Conservation (phyloP, 441 rosid genomes). For the Gossypium lobatum region DNA sequence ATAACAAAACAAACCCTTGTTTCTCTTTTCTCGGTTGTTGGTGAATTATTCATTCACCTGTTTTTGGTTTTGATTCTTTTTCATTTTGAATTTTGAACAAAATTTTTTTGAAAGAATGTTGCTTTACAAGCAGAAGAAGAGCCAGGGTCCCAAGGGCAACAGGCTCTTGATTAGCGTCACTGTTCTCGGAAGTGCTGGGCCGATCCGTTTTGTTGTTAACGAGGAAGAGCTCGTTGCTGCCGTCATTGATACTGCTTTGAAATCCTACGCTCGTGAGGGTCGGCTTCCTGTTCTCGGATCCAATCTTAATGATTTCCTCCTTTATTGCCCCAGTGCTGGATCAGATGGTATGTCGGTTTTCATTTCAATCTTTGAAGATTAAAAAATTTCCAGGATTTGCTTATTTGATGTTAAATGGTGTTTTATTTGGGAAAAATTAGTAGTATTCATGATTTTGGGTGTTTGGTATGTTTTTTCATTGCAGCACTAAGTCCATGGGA, state of each 20-base stretch:
- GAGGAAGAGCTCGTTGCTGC: slow-evolving; percentile 65
- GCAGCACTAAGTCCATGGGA: slow-evolving; percentile 71
- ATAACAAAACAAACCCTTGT: not conserved
- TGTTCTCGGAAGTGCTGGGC: slow-evolving; percentile 91
- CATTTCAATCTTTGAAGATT: not conserved
- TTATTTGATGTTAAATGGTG: not conserved
- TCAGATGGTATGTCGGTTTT: slow-evolving; percentile 45
- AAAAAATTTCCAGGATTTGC: not conserved
- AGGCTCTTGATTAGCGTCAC: slow-evolving; percentile 70
- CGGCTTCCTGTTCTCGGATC: slow-evolving; percentile 87
- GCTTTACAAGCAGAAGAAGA: slow-evolving; percentile 83
- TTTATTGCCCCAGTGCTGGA: slow-evolving; percentile 61
- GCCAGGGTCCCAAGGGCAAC: slow-evolving; percentile 51
- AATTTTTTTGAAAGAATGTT: slow-evolving; percentile 33
- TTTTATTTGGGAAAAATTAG: not conserved
- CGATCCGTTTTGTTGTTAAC: slow-evolving; percentile 81
- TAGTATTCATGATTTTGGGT: slow-evolving; percentile 5
- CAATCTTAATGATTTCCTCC: slow-evolving; percentile 61
- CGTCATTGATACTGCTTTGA: slow-evolving; percentile 79
- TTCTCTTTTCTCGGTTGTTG: slow-evolving; percentile 10
- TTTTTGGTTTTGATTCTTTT: not conserved
- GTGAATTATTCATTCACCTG: not conserved
- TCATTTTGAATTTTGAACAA: not conserved
- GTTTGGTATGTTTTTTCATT: not conserved
- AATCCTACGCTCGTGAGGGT: slow-evolving; percentile 84